Evolutionary conservation across 257 asterid species (phyloP).

Genomic region (Plantago ovata): DNA sequence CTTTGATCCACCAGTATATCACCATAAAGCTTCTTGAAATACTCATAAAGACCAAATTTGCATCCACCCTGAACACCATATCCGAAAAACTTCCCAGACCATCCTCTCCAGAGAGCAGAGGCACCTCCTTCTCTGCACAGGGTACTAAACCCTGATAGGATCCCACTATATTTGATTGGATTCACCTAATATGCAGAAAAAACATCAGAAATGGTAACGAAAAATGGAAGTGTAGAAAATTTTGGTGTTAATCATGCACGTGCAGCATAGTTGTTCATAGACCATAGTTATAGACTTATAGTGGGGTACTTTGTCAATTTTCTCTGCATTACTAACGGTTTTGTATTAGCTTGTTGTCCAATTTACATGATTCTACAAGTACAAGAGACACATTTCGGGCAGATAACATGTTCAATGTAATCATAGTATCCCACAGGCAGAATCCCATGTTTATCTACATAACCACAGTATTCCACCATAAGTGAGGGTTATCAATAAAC

Average conservation of each 20-base stretch:
- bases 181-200: conserved; percentile 38
- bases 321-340: no score
- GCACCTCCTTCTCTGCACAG: conserved; percentile 65
- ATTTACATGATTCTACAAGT: no score
- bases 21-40: conserved; percentile 57
- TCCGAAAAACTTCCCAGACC: conserved; percentile 76
- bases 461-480: no score
- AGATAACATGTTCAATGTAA: no score
- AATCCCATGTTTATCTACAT: no score
- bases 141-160: conserved; percentile 52
- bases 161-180: conserved; percentile 58
- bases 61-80: conserved; percentile 75
- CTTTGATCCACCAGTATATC: conserved; percentile 42
- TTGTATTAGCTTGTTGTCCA: no score
- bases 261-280: not conserved
- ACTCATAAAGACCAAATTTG: conserved; percentile 66
- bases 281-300: no score
- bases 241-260: not conserved
- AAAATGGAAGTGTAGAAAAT: not conserved
- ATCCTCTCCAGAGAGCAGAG: conserved; percentile 71
- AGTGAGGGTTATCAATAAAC: no score
- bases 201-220: conserved; percentile 14
- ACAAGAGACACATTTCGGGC: no score
- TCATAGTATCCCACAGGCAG: no score
- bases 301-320: not conserved